Evolutionary conservation across 495 filamentous ascomycete species (phyloP).

Genomic region (Trichoderma reesei): DNA sequence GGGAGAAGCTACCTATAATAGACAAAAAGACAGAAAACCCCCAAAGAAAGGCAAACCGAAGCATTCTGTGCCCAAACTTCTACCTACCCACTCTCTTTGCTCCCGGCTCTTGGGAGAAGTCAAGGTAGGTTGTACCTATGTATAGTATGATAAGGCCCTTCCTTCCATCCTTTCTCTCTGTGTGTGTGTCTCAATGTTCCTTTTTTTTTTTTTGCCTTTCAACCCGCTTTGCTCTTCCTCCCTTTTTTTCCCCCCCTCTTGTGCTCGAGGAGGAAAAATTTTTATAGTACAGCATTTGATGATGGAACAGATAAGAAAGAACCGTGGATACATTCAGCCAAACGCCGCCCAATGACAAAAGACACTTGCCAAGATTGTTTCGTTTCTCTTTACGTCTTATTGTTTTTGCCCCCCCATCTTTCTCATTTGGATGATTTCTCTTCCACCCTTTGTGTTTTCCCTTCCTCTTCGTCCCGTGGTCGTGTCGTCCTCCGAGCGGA

Average conservation of each 20-base stretch:
- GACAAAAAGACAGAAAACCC: too few relatives aligned
- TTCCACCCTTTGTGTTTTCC: not conserved
- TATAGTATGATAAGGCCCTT: not conserved
- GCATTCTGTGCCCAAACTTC: not conserved
- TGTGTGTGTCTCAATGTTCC: not conserved
- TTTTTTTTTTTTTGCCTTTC: not conserved
- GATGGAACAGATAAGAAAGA: not conserved
- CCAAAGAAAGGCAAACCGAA: not conserved
- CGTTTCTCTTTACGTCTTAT: slow-evolving; percentile 8
- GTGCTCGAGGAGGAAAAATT: too few relatives aligned
- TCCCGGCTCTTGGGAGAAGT: too few relatives aligned
- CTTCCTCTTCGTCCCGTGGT: not conserved
- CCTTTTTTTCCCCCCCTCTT: not conserved
- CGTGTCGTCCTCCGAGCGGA: not conserved
- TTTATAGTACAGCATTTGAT: not conserved
- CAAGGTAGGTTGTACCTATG: not conserved
- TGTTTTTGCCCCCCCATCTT: not conserved
- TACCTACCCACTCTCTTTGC: too few relatives aligned
- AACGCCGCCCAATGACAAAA: slow-evolving; percentile 8
- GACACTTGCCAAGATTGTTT: not conserved
- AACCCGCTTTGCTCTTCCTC: not conserved
- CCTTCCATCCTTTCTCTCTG: too few relatives aligned
- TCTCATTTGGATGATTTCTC: not conserved
- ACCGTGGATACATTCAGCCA: not conserved
- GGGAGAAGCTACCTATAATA: not conserved